A percentile compares a stretch with the other conserved stretches of the same genome.
phyloP scores from a whole-genome alignment of 805 yeast genomes.

The Ogataea parapolymorpha region DNA sequence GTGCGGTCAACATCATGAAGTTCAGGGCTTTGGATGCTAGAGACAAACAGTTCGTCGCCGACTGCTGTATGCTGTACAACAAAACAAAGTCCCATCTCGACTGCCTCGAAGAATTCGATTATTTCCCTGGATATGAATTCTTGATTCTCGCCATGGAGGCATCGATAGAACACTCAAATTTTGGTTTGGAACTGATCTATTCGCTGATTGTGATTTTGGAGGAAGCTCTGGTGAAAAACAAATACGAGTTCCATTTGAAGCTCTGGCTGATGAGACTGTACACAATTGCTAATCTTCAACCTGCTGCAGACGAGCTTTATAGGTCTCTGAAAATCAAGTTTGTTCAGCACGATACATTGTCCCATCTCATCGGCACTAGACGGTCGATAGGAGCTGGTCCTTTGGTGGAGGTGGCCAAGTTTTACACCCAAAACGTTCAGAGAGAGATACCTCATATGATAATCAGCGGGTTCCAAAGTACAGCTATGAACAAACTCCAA shows the following conservation, averaged over 20 bases:
- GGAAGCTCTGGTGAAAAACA: slow-evolving; percentile 49
- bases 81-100: slow-evolving; percentile 35
- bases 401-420: slow-evolving; percentile 38
- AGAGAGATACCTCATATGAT: slow-evolving; percentile 49
- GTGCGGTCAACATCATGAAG: slow-evolving; percentile 38
- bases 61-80: slow-evolving; percentile 39
- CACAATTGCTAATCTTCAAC: slow-evolving; percentile 51
- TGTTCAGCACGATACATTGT: slow-evolving; percentile 71
- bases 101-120: slow-evolving; percentile 57
- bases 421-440: slow-evolving; percentile 51
- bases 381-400: slow-evolving; percentile 32
- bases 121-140: slow-evolving; percentile 66
- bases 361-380: slow-evolving; percentile 51
- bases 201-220: slow-evolving; percentile 57
- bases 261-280: slow-evolving; percentile 71
- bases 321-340: slow-evolving; percentile 60
- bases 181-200: slow-evolving; percentile 26
- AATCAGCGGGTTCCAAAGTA: slow-evolving; percentile 51
- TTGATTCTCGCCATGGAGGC: slow-evolving; percentile 52
- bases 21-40: slow-evolving; percentile 36
- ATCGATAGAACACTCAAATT: slow-evolving; percentile 15
- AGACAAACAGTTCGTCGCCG: slow-evolving; percentile 24
- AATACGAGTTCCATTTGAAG: slow-evolving; percentile 68
- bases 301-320: slow-evolving; percentile 50
- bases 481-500: slow-evolving; percentile 61